These are phyloP conservation scores for Luzula sylvatica DNA, from an alignment of 176 grass and related monocot species.

Conservation along the genomic window DNA sequence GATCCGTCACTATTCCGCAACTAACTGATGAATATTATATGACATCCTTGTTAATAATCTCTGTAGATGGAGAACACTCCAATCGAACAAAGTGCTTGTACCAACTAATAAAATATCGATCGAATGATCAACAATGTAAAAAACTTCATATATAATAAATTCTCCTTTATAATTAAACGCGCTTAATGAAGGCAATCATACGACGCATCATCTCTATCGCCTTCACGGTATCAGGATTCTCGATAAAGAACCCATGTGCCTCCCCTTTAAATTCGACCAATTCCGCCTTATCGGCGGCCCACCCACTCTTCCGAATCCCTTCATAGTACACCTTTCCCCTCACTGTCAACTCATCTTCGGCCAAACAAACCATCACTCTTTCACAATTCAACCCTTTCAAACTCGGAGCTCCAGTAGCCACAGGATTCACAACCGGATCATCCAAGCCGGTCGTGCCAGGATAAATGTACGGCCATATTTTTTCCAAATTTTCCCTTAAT, in stretches of 20 bases:
- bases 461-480: slow-evolving; percentile 40
- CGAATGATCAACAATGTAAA: no score
- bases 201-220: slow-evolving; percentile 13
- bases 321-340: slow-evolving; percentile 14
- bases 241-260: slow-evolving; percentile 11
- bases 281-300: slow-evolving; percentile 7
- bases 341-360: slow-evolving; percentile 4
- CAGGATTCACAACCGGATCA: slow-evolving; percentile 51
- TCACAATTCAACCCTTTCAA: slow-evolving; percentile 23
- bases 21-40: no score
- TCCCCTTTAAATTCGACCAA: slow-evolving; percentile 12
- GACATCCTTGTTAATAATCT: no score
- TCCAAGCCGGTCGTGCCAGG: slow-evolving; percentile 25
- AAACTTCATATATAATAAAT: no score
- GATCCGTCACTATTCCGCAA: no score
- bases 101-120: no score
- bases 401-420: slow-evolving; percentile 22
- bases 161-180: not conserved
- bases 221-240: slow-evolving; percentile 5
- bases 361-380: slow-evolving; percentile 22
- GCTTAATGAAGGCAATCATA: slow-evolving; percentile 9
- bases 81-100: no score
- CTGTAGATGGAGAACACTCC: no score
- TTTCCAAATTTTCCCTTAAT: slow-evolving; percentile 10
- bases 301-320: not conserved